phyloP scores from a whole-genome alignment of 2,329 filamentous ascomycete species.

The Phialocephala sp. region DNA sequence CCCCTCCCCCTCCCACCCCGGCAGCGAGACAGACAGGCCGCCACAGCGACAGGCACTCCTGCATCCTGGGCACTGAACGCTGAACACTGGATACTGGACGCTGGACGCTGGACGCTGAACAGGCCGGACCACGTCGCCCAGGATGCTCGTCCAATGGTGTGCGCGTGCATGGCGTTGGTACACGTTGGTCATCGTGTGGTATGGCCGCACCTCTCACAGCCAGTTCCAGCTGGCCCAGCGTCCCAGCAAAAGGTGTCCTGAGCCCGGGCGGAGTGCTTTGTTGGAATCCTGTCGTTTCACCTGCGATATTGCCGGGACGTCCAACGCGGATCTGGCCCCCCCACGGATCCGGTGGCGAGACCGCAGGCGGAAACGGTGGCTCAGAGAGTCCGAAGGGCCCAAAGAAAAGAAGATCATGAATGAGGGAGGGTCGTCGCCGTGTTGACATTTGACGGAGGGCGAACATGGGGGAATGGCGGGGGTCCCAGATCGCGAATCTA shows the following conservation, averaged over 20 bases:
- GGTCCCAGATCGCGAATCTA: neutral
- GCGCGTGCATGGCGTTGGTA: neutral
- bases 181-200: neutral
- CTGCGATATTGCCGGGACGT: neutral
- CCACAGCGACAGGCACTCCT: too few relatives aligned
- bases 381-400: neutral
- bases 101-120: neutral
- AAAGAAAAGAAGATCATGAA: neutral
- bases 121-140: neutral
- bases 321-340: neutral
- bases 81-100: neutral
- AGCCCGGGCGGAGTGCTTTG: slow-evolving; percentile 1
- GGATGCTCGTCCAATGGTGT: slow-evolving; percentile 3
- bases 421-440: too few relatives aligned
- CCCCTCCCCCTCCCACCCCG: neutral
- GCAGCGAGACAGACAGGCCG: too few relatives aligned
- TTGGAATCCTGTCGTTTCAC: slow-evolving; percentile 9
- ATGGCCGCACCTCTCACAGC: slow-evolving; percentile 4
- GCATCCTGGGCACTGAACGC: too few relatives aligned
- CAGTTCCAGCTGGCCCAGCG: neutral
- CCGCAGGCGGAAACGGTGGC: neutral
- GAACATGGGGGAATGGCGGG: neutral
- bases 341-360: neutral
- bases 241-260: slow-evolving; percentile 4
- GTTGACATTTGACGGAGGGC: neutral